A percentile compares a stretch with the other conserved stretches of the same genome.
These are phyloP conservation scores for Nicotiana undulata DNA, from an alignment of 257 asterid genomes.

Conservation along the genomic window DNA sequence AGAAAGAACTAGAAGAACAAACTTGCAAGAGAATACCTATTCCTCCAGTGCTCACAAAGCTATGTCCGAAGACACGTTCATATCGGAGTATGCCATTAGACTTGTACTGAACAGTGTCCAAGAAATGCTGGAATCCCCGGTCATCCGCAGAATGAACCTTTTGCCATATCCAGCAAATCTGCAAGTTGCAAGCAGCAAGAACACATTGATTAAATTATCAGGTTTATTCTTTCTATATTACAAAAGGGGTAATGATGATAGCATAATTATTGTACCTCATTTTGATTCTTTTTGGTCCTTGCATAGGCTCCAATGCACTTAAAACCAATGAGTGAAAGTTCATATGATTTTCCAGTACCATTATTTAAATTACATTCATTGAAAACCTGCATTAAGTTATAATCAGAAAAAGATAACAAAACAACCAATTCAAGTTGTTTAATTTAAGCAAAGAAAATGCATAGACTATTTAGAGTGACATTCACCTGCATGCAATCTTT, in stretches of 20 bases:
- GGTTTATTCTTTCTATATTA: background rate
- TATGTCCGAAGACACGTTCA: conserved; percentile 87
- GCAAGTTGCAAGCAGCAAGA: conserved; percentile 15
- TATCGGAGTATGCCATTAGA: conserved; percentile 82
- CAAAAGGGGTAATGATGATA: background rate
- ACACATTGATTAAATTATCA: background rate
- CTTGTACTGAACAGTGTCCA: conserved; percentile 89
- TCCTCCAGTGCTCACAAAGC: conserved; percentile 98
- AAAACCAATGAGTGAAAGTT: conserved; percentile 64
- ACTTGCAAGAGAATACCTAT: conserved; percentile 35
- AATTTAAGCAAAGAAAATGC: background rate
- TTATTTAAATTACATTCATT: conserved; percentile 53
- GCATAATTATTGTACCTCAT: conserved; percentile 44
- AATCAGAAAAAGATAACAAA: background rate
- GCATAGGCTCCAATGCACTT: conserved; percentile 94
- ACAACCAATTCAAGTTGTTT: background rate
- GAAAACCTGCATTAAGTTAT: conserved; percentile 43
- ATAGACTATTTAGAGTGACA: background rate
- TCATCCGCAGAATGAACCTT: conserved; percentile 72
- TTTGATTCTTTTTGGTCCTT: conserved; percentile 75
- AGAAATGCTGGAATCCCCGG: conserved; percentile 77
- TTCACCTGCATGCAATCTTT: background rate
- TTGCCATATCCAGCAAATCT: conserved; percentile 97
- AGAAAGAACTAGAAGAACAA: background rate
- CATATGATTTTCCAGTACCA: conserved; percentile 53